phyloP scores from a whole-genome alignment of 306 rosid species.

The Ziziphus jujuba region DNA sequence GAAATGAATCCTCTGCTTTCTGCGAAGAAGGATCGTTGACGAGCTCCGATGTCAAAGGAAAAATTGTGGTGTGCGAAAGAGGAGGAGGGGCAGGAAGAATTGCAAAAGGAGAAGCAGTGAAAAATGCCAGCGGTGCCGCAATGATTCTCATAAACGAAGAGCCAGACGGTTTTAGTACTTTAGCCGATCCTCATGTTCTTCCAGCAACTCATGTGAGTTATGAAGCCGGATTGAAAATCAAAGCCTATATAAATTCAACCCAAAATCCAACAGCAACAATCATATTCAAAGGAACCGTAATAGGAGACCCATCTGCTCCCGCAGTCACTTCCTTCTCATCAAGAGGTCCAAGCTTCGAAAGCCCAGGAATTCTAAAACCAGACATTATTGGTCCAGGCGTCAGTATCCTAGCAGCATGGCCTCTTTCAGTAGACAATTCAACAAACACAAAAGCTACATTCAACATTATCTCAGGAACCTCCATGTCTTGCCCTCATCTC shows the following conservation, averaged over 20 bases:
- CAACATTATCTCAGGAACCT: constrained; percentile 45
- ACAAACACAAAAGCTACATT: constrained; percentile 8
- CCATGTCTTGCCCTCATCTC: constrained; percentile 63
- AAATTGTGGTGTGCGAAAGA: constrained; percentile 45
- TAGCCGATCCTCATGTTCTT: constrained; percentile 30
- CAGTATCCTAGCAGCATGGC: constrained; percentile 63
- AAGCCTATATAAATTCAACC: constrained; percentile 36
- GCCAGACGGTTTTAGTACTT: constrained; percentile 14
- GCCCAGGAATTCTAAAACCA: constrained; percentile 56
- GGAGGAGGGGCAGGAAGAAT: constrained; percentile 1
- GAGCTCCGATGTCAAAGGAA: constrained; percentile 26
- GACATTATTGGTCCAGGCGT: constrained; percentile 58
- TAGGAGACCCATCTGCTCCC: constrained; percentile 44
- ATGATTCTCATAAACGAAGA: constrained; percentile 42
- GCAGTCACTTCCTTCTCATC: constrained; percentile 48
- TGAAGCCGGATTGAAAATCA: constrained; percentile 34
- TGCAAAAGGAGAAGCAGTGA: constrained; percentile 29
- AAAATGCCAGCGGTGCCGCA: constrained; percentile 40
- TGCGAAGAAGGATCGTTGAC: constrained; percentile 31
- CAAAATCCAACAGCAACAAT: constrained; percentile 42
- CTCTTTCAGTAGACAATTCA: constrained; percentile 27
- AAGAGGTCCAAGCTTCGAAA: constrained; percentile 50
- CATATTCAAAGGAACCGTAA: constrained; percentile 46
- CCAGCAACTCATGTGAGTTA: constrained; percentile 42
- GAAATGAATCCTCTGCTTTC: not conserved